A percentile compares a stretch with the other conserved stretches of the same genome.
Evolutionary conservation across 306 rosid genomes (phyloP).

Genomic region (Acmispon strigosus): DNA sequence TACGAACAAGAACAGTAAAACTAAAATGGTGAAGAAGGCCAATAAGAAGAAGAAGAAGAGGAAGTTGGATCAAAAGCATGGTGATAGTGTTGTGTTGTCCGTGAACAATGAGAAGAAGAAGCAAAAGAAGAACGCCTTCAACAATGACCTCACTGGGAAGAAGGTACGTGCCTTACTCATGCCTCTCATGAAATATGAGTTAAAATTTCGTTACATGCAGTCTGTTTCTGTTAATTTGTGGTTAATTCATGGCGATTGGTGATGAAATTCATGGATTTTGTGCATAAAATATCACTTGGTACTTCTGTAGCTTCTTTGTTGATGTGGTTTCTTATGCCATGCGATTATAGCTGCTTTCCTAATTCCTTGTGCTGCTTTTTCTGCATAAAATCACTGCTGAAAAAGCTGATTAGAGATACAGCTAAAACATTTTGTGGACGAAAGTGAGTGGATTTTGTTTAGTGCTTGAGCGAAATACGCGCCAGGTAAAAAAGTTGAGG

Average conservation of each 20-base stretch:
- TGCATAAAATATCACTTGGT: constrained; percentile 25
- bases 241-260: constrained; percentile 10
- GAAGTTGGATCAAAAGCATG: constrained; percentile 24
- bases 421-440: constrained; percentile 30
- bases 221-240: background rate
- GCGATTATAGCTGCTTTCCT: constrained; percentile 32
- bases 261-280: constrained; percentile 4
- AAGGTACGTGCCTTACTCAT: constrained; percentile 48
- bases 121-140: constrained; percentile 27
- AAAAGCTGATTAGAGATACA: constrained; percentile 53
- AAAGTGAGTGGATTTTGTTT: constrained; percentile 29
- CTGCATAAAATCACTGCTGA: constrained; percentile 54
- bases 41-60: constrained; percentile 34
- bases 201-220: background rate
- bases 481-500: constrained; percentile 34
- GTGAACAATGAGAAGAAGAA: constrained; percentile 20
- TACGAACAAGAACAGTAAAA: constrained; percentile 20
- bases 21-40: constrained; percentile 31
- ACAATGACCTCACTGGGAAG: constrained; percentile 21
- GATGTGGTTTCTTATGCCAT: constrained; percentile 19
- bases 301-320: constrained; percentile 34
- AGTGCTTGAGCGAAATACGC: constrained; percentile 23
- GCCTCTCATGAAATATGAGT: constrained; percentile 43
- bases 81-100: background rate
- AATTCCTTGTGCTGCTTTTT: constrained; percentile 26